These are phyloP conservation scores for Tephrocybe sp. DNA, from an alignment of 768 basidiomycete species.

Conservation along the genomic window DNA sequence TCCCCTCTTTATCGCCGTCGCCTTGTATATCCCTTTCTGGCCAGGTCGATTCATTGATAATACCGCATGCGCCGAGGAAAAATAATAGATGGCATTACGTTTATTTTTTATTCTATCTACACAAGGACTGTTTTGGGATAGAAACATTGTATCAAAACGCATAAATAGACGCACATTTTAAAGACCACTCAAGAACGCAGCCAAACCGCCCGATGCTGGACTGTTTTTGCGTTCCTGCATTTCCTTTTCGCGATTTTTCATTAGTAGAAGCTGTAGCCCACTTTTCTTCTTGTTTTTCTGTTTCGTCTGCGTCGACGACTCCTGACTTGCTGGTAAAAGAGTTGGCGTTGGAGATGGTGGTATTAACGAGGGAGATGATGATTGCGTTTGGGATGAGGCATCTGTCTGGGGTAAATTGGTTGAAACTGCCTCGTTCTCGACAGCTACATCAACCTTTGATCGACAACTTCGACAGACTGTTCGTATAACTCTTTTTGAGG, in stretches of 20 bases:
- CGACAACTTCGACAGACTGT: constrained; percentile 31
- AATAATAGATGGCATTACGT: not conserved
- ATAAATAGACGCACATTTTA: constrained; percentile 10
- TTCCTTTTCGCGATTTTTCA: constrained; percentile 54
- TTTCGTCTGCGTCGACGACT: constrained; percentile 21
- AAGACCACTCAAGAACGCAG: constrained; percentile 51
- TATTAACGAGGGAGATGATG: constrained; percentile 8
- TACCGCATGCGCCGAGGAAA: not conserved
- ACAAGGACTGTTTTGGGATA: not conserved
- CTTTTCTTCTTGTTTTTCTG: constrained; percentile 51
- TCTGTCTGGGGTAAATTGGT: not conserved
- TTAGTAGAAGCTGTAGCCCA: constrained; percentile 61
- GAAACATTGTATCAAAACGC: not conserved
- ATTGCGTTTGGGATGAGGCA: not conserved
- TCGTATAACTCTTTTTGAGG: constrained; percentile 18
- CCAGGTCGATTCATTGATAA: constrained; percentile 50
- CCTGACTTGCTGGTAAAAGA: not conserved
- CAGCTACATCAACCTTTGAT: constrained; percentile 15
- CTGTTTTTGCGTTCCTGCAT: constrained; percentile 33
- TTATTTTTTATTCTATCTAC: not conserved
- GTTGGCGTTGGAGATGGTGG: constrained; percentile 5
- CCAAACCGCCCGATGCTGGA: constrained; percentile 35
- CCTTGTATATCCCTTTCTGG: constrained; percentile 57
- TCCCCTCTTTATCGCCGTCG: constrained; percentile 59
- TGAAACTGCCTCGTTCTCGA: constrained; percentile 12